Percentiles rank a stretch among this genome's conserved stretches.
These are phyloP conservation scores for Roridomyces roridus DNA, from an alignment of 768 basidiomycete genomes.

Conservation along the genomic window DNA sequence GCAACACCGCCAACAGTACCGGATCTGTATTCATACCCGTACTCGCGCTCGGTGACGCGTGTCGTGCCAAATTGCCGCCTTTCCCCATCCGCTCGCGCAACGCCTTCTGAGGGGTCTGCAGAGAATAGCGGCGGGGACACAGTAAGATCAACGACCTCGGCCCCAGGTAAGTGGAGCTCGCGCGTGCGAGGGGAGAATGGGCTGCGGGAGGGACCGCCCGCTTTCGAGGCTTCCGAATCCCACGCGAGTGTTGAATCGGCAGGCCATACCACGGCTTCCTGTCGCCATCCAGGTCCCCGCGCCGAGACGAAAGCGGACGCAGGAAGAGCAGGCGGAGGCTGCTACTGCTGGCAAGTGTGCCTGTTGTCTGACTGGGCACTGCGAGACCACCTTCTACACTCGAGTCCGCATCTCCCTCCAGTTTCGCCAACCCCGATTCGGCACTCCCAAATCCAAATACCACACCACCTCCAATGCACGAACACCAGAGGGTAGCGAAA, in stretches of 20 bases:
- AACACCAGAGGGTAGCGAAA: not conserved
- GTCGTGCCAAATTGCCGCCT: conserved; percentile 25
- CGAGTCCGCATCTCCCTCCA: not conserved
- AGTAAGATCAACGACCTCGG: conserved; percentile 14
- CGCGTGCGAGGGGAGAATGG: conserved; percentile 12
- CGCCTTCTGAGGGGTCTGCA: too few species aligned
- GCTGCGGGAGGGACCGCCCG: too few species aligned
- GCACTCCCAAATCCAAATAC: conserved; percentile 22
- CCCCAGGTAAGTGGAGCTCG: not conserved
- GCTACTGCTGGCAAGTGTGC: not conserved
- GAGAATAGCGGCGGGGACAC: not conserved
- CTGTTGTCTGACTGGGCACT: conserved; percentile 4
- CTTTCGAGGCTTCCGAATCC: too few species aligned
- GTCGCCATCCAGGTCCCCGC: conserved; percentile 8
- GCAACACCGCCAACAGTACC: too few species aligned
- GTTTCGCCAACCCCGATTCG: not conserved
- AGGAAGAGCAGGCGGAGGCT: conserved; percentile 5
- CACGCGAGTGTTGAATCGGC: too few species aligned
- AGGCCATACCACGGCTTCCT: conserved; percentile 5
- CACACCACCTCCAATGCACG: not conserved
- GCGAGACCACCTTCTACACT: not conserved
- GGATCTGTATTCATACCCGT: not conserved
- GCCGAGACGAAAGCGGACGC: not conserved
- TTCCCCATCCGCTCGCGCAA: not conserved
- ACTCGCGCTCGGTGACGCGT: not conserved